Conservation (phyloP, 768 basidiomycete genomes). For the Rossbeevera mucosa region DNA sequence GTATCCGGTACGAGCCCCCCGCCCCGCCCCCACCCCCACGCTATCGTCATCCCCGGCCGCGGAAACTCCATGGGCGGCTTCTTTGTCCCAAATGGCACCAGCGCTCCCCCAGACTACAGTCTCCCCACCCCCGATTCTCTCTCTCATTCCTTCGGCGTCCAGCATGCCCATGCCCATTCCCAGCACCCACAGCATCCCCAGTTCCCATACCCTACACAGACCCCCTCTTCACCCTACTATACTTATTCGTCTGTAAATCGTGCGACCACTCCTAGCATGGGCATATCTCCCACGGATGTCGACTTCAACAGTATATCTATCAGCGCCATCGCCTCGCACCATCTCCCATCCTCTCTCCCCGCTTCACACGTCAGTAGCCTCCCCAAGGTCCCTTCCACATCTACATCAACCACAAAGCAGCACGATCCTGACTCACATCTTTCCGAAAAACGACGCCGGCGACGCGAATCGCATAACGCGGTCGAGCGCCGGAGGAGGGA, state of each 20-base stretch:
- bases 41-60: constrained; percentile 63
- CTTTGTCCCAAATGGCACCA: constrained; percentile 27
- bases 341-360: constrained; percentile 20
- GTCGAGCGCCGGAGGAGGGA: constrained; percentile 85
- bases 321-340: constrained; percentile 16
- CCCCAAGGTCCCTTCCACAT: constrained; percentile 11
- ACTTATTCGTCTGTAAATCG: constrained; percentile 17
- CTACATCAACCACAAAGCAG: constrained; percentile 7
- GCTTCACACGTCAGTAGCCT: constrained; percentile 4
- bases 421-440: constrained; percentile 39
- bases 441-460: constrained; percentile 73
- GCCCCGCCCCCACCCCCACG: constrained; percentile 49
- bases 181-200: constrained; percentile 20
- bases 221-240: constrained; percentile 30
- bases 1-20: constrained; percentile 49
- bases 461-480: constrained; percentile 87
- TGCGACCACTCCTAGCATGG: constrained; percentile 16
- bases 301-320: constrained; percentile 21
- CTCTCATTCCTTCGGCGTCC: constrained; percentile 30
- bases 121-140: constrained; percentile 41
- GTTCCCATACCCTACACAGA: constrained; percentile 24
- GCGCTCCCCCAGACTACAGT: constrained; percentile 35
- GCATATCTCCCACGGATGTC: constrained; percentile 26
- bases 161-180: constrained; percentile 29
- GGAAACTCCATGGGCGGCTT: constrained; percentile 30